Base-by-base conservation (phyloP, 2,329 filamentous ascomycete genomes). In the Verticillium alfalfae region DNA sequence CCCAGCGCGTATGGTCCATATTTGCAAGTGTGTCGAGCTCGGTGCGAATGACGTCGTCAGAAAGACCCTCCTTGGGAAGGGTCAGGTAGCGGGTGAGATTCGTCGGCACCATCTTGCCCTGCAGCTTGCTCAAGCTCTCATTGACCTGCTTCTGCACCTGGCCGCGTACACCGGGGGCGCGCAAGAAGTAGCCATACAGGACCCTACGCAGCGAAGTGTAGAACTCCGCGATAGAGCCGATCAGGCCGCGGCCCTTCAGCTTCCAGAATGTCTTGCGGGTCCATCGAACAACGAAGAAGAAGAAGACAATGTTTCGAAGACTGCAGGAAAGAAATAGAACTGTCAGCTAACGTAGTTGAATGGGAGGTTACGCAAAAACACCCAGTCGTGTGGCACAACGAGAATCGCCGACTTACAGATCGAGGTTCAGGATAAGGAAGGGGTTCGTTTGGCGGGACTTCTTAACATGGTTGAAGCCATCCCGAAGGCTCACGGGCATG, bases 1-100 rank as follows among this genome's bases (percentile, higher is more conserved):
- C 95, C 95, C 95, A 99, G 66, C 90, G 86, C 2, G 93, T 97
- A 76, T 98, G 95, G 70, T 97, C 89, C 90, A 99, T 91, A 57
- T 83, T 87, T 16, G 89, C 88, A 67, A 99, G 81, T 67, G 87
- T 85, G 63, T 88, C 85, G 64, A 99, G 84, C 80, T 97, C 94
- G 63, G 86, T 85, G 68, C 88, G 86, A 52, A 99, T 84, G 65
- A 88, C 86, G 18, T 97, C 93, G 52, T 88, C 82, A 34, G 85
- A 83, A 88, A 93, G 91, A 72, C 93, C 94, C 71, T 94, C 87
- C 73, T 89, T 89, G 5, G 95, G 95, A 16, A 99, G 81, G 6
- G 84, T 81, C 34, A 92, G 81, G 75, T 95, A 90, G 66, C 90
- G 86, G 61, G 86, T 89, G 56, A 92, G 80, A 57, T 86, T 89